Conservation (phyloP, 2,329 filamentous ascomycete species). For the Coniella vitis region DNA sequence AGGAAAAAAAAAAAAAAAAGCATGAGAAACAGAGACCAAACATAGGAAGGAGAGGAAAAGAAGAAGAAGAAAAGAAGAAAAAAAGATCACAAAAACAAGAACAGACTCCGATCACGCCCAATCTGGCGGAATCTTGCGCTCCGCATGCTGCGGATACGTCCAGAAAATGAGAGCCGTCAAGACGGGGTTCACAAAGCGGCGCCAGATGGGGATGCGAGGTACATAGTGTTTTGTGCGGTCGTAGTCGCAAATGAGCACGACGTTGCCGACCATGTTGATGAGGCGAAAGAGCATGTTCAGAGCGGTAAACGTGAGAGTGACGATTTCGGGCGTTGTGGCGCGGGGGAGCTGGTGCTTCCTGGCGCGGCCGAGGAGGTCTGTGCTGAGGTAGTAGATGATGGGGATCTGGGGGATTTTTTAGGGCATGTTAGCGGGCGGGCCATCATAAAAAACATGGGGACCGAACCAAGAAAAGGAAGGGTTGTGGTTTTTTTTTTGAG, state of each 20-base stretch:
- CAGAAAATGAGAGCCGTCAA: conserved; percentile 31
- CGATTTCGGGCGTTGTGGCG: neutral
- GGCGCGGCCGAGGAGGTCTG: conserved; percentile 3
- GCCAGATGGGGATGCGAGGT: conserved; percentile 22
- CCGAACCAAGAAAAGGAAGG: no score
- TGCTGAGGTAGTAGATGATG: conserved; percentile 19
- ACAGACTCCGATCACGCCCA: neutral
- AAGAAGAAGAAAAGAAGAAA: no score
- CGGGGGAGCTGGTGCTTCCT: conserved; percentile 13
- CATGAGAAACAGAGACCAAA: no score
- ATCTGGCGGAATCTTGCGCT: conserved; percentile 30
- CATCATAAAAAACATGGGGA: no score
- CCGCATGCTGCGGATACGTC: conserved; percentile 34
- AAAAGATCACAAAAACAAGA: neutral
- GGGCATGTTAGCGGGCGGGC: conserved; percentile 6
- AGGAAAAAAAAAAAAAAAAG: no score
- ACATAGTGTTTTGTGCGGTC: conserved; percentile 31
- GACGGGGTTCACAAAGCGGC: conserved; percentile 22
- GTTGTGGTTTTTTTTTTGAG: no score
- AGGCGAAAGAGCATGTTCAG: conserved; percentile 29
- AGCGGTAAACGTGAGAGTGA: conserved; percentile 12
- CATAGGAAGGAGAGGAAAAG: no score
- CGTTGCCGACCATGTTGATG: conserved; percentile 32
- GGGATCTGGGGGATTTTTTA: conserved; percentile 16
- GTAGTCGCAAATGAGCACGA: conserved; percentile 31